Evolutionary conservation across 129 eudicot genomes (phyloP).

Genomic region (Lonicera japonica): DNA sequence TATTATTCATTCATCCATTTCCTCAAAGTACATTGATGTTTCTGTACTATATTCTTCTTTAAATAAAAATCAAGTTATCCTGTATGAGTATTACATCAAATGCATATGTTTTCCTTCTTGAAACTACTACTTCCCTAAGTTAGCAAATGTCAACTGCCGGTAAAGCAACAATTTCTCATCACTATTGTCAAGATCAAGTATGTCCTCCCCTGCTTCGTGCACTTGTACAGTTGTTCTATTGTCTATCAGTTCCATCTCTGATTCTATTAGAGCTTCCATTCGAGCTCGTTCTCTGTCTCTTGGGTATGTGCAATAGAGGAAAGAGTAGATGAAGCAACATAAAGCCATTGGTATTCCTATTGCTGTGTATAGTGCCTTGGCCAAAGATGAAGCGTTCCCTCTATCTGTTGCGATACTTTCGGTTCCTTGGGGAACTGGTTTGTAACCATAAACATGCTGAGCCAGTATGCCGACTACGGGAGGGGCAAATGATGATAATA

Average conservation of each 20-base stretch:
- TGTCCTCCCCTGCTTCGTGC: slow-evolving; percentile 9
- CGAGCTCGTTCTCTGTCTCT: slow-evolving; percentile 69
- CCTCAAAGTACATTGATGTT: too few species aligned
- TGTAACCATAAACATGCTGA: slow-evolving; percentile 60
- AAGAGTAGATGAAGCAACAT: slow-evolving; percentile 73
- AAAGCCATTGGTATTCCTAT: slow-evolving; percentile 61
- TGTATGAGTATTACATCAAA: neutral
- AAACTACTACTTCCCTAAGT: slow-evolving; percentile 18
- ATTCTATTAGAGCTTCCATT: slow-evolving; percentile 65
- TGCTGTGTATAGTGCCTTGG: slow-evolving; percentile 66
- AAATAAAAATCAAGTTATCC: neutral
- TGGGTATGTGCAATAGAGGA: slow-evolving; percentile 64
- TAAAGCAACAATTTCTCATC: slow-evolving; percentile 51
- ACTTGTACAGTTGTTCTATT: slow-evolving; percentile 8
- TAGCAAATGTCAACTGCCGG: slow-evolving; percentile 39
- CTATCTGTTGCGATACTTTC: slow-evolving; percentile 52
- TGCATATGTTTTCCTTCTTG: neutral
- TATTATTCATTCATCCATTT: neutral
- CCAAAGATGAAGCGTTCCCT: slow-evolving; percentile 66
- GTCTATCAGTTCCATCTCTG: slow-evolving; percentile 51
- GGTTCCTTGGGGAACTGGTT: slow-evolving; percentile 51
- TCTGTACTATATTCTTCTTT: too few species aligned
- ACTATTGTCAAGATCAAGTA: slow-evolving; percentile 18
- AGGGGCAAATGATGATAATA: slow-evolving; percentile 79
- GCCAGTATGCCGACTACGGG: slow-evolving; percentile 74